These are phyloP conservation scores for Setaria italica DNA, from an alignment of 202 grass and related monocot species.

Conservation along the genomic window DNA sequence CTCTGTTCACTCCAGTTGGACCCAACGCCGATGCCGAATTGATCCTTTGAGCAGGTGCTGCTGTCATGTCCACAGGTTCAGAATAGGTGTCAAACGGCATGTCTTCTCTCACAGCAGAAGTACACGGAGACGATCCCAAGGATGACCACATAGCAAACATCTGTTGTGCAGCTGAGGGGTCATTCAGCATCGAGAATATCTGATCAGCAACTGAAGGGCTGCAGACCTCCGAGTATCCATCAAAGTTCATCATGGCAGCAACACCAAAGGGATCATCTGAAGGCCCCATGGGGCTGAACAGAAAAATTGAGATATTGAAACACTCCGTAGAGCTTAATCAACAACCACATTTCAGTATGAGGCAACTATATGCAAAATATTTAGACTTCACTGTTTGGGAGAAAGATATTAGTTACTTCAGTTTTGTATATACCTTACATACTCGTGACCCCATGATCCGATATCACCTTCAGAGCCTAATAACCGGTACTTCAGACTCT, in stretches of 20 bases:
- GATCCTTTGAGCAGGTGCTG: conserved; percentile 34
- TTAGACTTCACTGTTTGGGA: too few relatives aligned
- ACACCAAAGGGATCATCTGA: conserved; percentile 64
- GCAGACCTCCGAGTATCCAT: conserved; percentile 72
- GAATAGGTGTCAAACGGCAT: conserved; percentile 41
- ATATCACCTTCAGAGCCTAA: conserved; percentile 95
- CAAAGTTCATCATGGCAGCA: conserved; percentile 66
- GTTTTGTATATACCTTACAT: conserved; percentile 70
- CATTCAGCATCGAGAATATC: conserved; percentile 60
- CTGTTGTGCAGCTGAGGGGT: conserved; percentile 50
- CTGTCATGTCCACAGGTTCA: background rate
- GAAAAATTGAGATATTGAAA: too few relatives aligned
- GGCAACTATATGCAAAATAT: background rate
- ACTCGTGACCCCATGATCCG: conserved; percentile 97
- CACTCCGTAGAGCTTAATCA: too few relatives aligned
- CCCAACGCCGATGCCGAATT: conserved; percentile 19
- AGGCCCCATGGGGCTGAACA: conserved; percentile 32
- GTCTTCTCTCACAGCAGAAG: conserved; percentile 37
- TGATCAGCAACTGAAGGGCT: conserved; percentile 66
- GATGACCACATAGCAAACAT: conserved; percentile 64
- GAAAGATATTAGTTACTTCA: too few relatives aligned
- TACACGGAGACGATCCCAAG: conserved; percentile 41
- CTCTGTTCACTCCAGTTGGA: conserved; percentile 25
- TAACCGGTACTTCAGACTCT: conserved; percentile 86
- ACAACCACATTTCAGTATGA: background rate